Conservation (phyloP, 1,139 yeast species). For the Yamadazyma songkhlaensis region DNA sequence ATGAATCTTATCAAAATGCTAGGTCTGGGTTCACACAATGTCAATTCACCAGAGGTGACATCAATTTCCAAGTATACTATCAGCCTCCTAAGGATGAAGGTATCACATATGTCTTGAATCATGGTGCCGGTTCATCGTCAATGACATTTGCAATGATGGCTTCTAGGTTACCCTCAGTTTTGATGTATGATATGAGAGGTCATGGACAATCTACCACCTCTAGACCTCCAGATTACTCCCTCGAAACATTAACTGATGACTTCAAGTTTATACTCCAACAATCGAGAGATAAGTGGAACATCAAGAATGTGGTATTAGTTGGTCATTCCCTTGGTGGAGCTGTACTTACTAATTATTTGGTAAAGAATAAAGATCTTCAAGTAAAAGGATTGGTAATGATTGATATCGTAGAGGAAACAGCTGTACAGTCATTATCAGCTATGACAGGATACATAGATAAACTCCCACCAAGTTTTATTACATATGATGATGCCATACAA, state of each 20-base stretch:
- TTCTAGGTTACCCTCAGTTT: conserved; percentile 37
- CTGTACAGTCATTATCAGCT: conserved; percentile 60
- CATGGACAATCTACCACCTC: conserved; percentile 53
- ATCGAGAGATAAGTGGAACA: not conserved
- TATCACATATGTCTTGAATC: conserved; percentile 74
- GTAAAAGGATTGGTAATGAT: conserved; percentile 69
- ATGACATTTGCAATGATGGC: conserved; percentile 67
- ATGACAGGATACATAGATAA: conserved; percentile 64
- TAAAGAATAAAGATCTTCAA: conserved; percentile 9
- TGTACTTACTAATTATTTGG: conserved; percentile 54
- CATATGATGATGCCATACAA: conserved; percentile 60
- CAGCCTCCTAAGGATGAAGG: conserved; percentile 48
- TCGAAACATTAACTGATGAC: conserved; percentile 58
- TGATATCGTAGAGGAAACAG: conserved; percentile 95
- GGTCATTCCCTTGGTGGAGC: conserved; percentile 97
- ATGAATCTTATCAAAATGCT: conserved; percentile 4
- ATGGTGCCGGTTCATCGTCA: conserved; percentile 94
- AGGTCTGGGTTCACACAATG: not conserved
- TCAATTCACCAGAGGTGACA: not conserved
- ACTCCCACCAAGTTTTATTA: conserved; percentile 59
- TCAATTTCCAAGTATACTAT: conserved; percentile 54
- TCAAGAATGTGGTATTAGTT: conserved; percentile 42
- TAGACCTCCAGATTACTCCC: conserved; percentile 34
- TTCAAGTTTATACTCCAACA: conserved; percentile 42
- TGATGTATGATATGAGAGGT: conserved; percentile 78